phyloP scores from a whole-genome alignment of 2,329 filamentous ascomycete species.

The Microdochium bolleyi region DNA sequence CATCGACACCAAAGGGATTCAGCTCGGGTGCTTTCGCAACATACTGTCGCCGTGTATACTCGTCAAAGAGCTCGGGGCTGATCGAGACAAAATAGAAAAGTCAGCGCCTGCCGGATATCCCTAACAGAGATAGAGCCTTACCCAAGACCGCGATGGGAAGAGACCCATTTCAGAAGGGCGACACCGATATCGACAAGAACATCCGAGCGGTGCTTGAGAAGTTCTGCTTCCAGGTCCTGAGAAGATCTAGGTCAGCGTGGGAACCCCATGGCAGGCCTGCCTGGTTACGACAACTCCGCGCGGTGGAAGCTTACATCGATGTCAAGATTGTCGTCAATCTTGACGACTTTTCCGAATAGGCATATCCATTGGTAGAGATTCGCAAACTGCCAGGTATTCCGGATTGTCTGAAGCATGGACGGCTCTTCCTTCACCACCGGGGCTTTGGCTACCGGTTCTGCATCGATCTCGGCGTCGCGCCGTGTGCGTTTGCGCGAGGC shows the following conservation, averaged over 20 bases:
- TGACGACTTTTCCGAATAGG: conserved; percentile 81
- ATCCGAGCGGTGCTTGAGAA: conserved; percentile 69
- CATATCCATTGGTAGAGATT: conserved; percentile 90
- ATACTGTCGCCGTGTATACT: conserved; percentile 87
- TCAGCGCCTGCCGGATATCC: conserved; percentile 60
- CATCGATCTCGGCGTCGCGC: conserved; percentile 30
- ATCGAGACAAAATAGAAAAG: conserved; percentile 1
- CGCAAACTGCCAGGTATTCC: conserved; percentile 94
- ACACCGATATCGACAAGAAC: conserved; percentile 76
- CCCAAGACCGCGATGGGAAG: conserved; percentile 68
- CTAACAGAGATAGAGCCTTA: conserved; percentile 8
- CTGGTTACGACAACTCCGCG: neutral
- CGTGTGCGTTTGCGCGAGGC: conserved; percentile 39
- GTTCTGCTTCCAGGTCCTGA: conserved; percentile 84
- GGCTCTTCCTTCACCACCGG: conserved; percentile 12
- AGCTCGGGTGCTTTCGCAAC: conserved; percentile 66
- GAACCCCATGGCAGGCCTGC: neutral
- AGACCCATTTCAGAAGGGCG: conserved; percentile 83
- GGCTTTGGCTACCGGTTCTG: conserved; percentile 8
- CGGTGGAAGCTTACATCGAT: conserved; percentile 62
- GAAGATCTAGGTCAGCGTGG: neutral
- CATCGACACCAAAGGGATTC: conserved; percentile 81
- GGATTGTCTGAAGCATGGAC: conserved; percentile 55
- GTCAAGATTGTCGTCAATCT: conserved; percentile 81
- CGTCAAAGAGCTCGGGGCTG: conserved; percentile 83